Percentiles rank a stretch among this genome's conserved stretches.
phyloP scores from a whole-genome alignment of 192 early-diverging fungal genomes.

The Coemansia sp. region DNA sequence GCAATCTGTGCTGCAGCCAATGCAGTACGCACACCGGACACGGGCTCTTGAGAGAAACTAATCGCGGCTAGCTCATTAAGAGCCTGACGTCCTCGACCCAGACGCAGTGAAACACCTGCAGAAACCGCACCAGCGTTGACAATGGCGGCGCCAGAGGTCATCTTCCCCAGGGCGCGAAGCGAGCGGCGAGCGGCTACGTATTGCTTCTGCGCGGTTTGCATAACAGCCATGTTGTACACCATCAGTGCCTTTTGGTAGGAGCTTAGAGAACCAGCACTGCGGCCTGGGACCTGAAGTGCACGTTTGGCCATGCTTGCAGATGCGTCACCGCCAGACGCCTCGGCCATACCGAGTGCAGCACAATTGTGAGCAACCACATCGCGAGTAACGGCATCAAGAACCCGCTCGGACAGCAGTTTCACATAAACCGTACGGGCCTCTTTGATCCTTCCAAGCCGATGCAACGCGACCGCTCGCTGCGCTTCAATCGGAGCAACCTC shows the following conservation, averaged over 20 bases:
- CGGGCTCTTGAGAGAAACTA: conserved; percentile 16
- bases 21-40: conserved; percentile 12
- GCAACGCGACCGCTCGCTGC: conserved; percentile 43
- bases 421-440: conserved; percentile 28
- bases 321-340: background rate
- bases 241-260: conserved; percentile 38
- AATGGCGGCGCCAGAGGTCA: conserved; percentile 7
- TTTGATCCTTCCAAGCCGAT: conserved; percentile 16
- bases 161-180: conserved; percentile 25
- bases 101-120: conserved; percentile 31
- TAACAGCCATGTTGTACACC: conserved; percentile 47
- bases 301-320: conserved; percentile 25
- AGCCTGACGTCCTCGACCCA: conserved; percentile 18
- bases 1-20: conserved; percentile 47
- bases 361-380: conserved; percentile 40
- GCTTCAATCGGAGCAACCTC: conserved; percentile 47
- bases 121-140: conserved; percentile 30
- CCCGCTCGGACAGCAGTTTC: conserved; percentile 13
- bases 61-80: conserved; percentile 38
- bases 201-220: conserved; percentile 37
- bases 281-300: conserved; percentile 33
- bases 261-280: conserved; percentile 20
- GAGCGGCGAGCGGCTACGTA: conserved; percentile 28
- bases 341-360: conserved; percentile 4
- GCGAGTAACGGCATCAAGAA: conserved; percentile 26